Percentiles rank a stretch among this genome's conserved stretches.
These are phyloP conservation scores for Hypoxylon sp. DNA, from an alignment of 2,329 filamentous ascomycete genomes.

Conservation along the genomic window DNA sequence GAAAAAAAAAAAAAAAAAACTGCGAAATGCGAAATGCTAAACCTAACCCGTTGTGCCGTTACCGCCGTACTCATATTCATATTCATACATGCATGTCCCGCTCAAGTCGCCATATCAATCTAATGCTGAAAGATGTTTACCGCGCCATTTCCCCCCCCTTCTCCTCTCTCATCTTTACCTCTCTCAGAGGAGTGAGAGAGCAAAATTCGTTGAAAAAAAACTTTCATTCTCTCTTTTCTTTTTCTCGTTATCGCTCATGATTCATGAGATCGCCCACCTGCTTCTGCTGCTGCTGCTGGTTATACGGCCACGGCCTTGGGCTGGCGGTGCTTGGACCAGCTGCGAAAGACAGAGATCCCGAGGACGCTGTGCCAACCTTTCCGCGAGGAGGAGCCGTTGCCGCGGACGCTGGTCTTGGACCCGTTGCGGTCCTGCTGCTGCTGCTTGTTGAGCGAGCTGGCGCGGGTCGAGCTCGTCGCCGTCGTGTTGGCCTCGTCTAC, in stretches of 20 bases:
- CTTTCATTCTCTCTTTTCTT: not conserved
- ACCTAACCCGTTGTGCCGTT: not conserved
- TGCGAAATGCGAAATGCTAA: constrained; percentile 14
- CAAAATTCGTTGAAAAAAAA: not conserved
- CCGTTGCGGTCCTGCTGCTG: constrained; percentile 7
- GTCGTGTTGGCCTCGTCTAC: constrained; percentile 4
- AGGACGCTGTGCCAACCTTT: constrained; percentile 38
- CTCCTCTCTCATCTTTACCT: not conserved
- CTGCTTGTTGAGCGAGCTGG: constrained; percentile 24
- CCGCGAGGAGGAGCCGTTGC: constrained; percentile 20
- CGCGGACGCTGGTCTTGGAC: constrained; percentile 14
- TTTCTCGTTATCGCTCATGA: not conserved
- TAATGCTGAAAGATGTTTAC: constrained; percentile 6
- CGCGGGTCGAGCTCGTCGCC: constrained; percentile 24
- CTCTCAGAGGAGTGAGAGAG: too few relatives aligned
- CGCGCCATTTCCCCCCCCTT: too few relatives aligned
- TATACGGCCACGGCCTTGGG: constrained; percentile 26
- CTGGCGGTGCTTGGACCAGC: constrained; percentile 33
- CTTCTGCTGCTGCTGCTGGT: not conserved
- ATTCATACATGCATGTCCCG: constrained; percentile 19
- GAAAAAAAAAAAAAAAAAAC: too few relatives aligned
- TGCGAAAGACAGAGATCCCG: constrained; percentile 29
- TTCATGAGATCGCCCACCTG: not conserved
- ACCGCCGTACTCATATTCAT: constrained; percentile 12
- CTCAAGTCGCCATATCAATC: constrained; percentile 20